Evolutionary conservation across 352 stramenopile species (phyloP), one percentile per base, ranked within the genome.

Genomic region (Phytophthora fragariae): DNA sequence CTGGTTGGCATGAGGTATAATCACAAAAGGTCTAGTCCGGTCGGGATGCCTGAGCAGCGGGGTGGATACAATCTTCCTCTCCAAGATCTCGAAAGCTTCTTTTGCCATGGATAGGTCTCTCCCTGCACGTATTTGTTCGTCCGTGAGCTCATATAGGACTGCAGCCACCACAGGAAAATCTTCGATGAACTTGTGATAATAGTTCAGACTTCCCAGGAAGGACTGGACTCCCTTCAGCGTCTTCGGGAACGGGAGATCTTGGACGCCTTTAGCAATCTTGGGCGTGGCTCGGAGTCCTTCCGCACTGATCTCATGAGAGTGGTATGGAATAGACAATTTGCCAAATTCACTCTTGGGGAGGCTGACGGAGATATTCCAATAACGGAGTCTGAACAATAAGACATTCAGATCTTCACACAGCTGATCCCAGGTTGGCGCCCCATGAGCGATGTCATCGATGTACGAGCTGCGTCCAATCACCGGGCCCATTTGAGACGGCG

Each of bases 311-410:
- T 39, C 56, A 10, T 52, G 37, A 5, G 33, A 62, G 17, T 52
- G 33, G 14, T 52, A 62, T 5, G 35, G 56, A 3, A n/a, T 57
- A 8, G 50, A 15, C 9, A n/a, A n/a, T 21, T 57, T 57, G 3
- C 21, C 50, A 5, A 57, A 57, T 17, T 57, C 50, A 11, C 56
- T 21, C n/a, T 52, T 62, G 8, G 56, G 35, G 1, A 62, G 37
- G 19, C 37, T 62, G 19, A 52, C 56, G 0, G 56, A 62, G 5
- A 62, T 62, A 35, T 62, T 62, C 56, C 54, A 62, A 21, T 62
- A 52, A 4, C 35, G 56, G 5, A 52, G 35, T 35, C 35, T 8
- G 8, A 35, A 62, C 19, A 59, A 5, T 5, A 59, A 12, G 17
- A n/a, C 54, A 6, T 59, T 59, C 54, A 59, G 17, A 15, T 59